Base-by-base conservation (phyloP, 1,139 yeast genomes). In the Blastobotrys aristatus region DNA sequence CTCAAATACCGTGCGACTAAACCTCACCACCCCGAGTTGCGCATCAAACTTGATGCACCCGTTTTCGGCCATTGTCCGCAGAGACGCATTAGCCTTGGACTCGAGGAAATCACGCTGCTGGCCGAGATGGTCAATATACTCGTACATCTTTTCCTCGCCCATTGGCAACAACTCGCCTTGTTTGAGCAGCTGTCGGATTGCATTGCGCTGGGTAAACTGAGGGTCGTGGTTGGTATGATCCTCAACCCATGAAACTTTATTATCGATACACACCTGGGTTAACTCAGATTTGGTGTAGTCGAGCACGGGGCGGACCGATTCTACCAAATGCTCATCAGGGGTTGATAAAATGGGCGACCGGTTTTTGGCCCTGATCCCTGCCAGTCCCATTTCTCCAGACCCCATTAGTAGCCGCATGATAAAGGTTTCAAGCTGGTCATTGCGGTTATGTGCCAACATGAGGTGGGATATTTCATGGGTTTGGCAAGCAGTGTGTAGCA, bases 381-480 rank as follows among this genome's bases (percentile, higher is more conserved):
- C 68, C 13, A 84, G 67, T 0, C 94, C 95, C 60, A 74, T 76
- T 7, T 81, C 54, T 0, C 85, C 73, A 16, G 86, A 79, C 36
- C 79, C 76, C 24, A 69, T 66, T 21, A 70, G 62, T 37, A 83
- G 65, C 35, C 95, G 63, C 61, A 80, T 72, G 20, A 82, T 55
- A 55, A 77, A 79, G 0, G 94, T 84, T 58, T 86, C 95, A 11
- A 82, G 51, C 58, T 83, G 89, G 60, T 86, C 95, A 58, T 84
- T 80, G 44, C 70, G 59, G 55, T 80, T 85, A 59, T 86, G 95
- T 0, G 84, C 95, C 44, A 81, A 67, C 40, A 80, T 62, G 10
- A 85, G 52, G 30, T 70, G 59, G 0, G 60, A 37, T 16, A 67
- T 64, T 4, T 59, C 53, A 1, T 60, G 54, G 2, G 17, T 4